Evolutionary conservation across 768 basidiomycete genomes (phyloP), one percentile per base, ranked within the genome.

Genomic region (Boletus sp.): DNA sequence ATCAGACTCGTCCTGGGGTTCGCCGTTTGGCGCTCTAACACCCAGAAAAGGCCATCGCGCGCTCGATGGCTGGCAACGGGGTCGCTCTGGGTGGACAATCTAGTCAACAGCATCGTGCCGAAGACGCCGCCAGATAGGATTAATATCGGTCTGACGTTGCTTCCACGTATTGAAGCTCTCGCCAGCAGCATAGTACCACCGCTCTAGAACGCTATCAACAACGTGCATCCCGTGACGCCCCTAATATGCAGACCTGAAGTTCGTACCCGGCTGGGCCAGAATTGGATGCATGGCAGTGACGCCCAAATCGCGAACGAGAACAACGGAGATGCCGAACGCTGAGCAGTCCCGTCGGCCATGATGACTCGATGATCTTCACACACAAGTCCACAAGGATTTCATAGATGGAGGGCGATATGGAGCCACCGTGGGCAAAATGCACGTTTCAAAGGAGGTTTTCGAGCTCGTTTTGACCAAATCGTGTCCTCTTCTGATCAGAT

Each of bases 381-480:
- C 50, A 41, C 34, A 7, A 2, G 29, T 47, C 51, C 57, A 52
- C 65, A 62, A 38, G 47, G 25, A 50, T 45, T 58, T 61, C 55
- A 67, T 64, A 59, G 57, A 65, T 65, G 59, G 41, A 13, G 21
- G 9, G 34, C 43, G 64, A 65, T 66, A 65, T 57, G 63, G 54
- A 33, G 34, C 29, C 27, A 40, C 40, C 65, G 65, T 68, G 64
- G 63, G 65, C 57, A 52, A 65, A 50, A 30, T 15, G n/a, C 29
- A 42, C 39, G n/a, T 21, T 46, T 27, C 52, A 53, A 52, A 15
- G 43, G 6, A 35, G n/a, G 53, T 40, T 54, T 60, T 68, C 67
- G 66, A 70, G 30, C 42, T 51, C 50, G 39, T 47, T 68, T 61
- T 70, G 35, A 66, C 68, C 68, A 66, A 60, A 70, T 60, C 14